Base-by-base conservation (phyloP, 2,329 filamentous ascomycete genomes). In the Lizonia empirigonia region DNA sequence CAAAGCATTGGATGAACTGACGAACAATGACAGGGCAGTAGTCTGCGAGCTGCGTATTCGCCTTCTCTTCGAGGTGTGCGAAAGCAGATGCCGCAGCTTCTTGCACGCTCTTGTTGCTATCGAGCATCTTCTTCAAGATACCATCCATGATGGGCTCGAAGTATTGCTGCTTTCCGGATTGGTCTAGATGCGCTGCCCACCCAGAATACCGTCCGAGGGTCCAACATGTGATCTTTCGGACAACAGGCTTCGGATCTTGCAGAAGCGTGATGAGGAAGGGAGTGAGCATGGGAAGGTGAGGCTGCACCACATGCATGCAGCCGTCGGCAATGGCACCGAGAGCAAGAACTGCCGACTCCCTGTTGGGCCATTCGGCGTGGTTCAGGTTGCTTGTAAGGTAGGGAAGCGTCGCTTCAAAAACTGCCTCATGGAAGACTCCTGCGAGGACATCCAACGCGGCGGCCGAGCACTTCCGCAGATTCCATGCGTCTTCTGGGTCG, bases 71-170 rank as follows among this genome's bases (percentile, higher is more conserved):
- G 7, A 99, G 82, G 66, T 93, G 95, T 4, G 94, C 93, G 76
- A 99, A 97, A 7, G 93, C 93, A 3, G 93, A 97, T 1, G 93
- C 93, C 20, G 89, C 94, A 13, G 94, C 93, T 74, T 97, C 93
- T 71, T 99, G 94, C 1, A 99, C 94, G 72, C 93, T 91, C 79
- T 99, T 99, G 81, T 97, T 97, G 71, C 85, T 87, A 75, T 99
- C 94, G 37, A 99, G 80, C 94, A 99, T 99, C 69, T 92, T 90
- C 54, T 86, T 86, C 50, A 99, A 78, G 39, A 99, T 92, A 5
- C 93, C 94, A 58, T 96, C 93, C 91, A 99, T 96, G 82, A 97
- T 89, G 0, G 93, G 93, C 65, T 94, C 88, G 65, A 99, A 99
- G 74, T 85, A 97, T 50, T 85, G 83, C 42, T 87, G 82, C 67